Base-by-base conservation (phyloP, 2,329 filamentous ascomycete species). In the Colletotrichum spaethianum region DNA sequence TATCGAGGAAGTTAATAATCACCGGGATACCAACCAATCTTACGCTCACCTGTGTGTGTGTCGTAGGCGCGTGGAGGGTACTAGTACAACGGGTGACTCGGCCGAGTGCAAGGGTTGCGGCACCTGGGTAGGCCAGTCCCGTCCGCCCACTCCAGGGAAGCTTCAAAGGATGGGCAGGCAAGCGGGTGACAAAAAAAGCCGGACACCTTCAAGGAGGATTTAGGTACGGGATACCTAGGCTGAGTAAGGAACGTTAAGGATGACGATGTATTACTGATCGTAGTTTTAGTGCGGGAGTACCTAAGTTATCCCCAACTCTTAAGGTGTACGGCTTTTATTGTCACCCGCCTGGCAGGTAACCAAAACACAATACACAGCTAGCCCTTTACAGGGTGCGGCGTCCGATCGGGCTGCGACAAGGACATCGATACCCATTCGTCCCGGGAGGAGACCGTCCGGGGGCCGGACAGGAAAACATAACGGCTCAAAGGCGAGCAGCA, bases 131-230 rank as follows among this genome's bases (percentile, higher is more conserved):
- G 69, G 63, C 42, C 64, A 67, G 63, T 72, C 64, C 69, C 69
- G 64, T 69, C 69, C 57, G 28, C 42, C 64, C 64, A 59, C 69
- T 63, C 69, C 57, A 64, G 69, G 69, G 65, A 63, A 72, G 46
- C 65, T 59, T 40, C 56, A 69, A 52, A 69, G 33, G 46, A 40
- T 36, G 63, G 56, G 68, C 62, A 65, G n/a, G n/a, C n/a, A n/a
- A n/a, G n/a, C n/a, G n/a, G n/a, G n/a, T n/a, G n/a, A n/a, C n/a
- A n/a, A n/a, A n/a, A n/a, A n/a, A n/a, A n/a, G n/a, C n/a, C n/a
- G n/a, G n/a, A n/a, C n/a, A n/a, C n/a, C n/a, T n/a, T n/a, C n/a
- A n/a, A n/a, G n/a, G n/a, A n/a, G n/a, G n/a, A n/a, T n/a, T n/a
- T n/a, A n/a, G n/a, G n/a, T n/a, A n/a, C n/a, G n/a, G n/a, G n/a